Evolutionary conservation across 2,329 filamentous ascomycete species (phyloP), one percentile per base, ranked within the genome.

Genomic region (Zasmidium cellare): DNA sequence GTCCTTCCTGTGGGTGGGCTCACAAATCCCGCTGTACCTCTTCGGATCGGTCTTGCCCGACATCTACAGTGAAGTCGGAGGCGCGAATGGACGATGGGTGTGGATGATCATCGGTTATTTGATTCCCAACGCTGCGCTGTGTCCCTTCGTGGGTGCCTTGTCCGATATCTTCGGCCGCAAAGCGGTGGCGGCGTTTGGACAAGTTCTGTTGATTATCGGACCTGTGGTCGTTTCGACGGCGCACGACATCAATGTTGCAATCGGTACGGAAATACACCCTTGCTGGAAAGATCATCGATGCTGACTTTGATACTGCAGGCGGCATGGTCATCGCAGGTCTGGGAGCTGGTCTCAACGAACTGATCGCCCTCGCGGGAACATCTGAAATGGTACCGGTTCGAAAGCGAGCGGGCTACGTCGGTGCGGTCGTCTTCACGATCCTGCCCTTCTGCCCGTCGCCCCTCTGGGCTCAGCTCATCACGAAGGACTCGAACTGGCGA

Each of bases 311-410:
- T 16, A 20, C n/a, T 38, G 2, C 46, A 59, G 56, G 47, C 48
- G 80, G 80, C 31, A 82, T 81, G 79, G 79, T 81, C 9, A 77
- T 89, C 60, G 80, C 85, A 12, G 87, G 87, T 7, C 76, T 85
- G 9, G 87, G 87, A 31, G 86, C 87, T 16, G 87, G 87, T 14
- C 80, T 90, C 61, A 87, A 86, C 66, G 87, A 90, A 70, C 76
- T 90, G 20, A 89, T 85, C 7, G 86, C 87, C 2, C 77, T 90
- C 16, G 86, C 87, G 31, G 87, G 82, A 45, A 87, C 87, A 2
- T 84, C 85, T 2, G 87, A 90, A 69, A 79, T 90, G 59, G 87
- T 85, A 0, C 87, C 87, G 1, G 84, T 84, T 19, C 77, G 81
- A 18, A 84, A 88, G 70, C 82, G 87, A 49, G 87, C 84, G 25